These are phyloP conservation scores for Agaricus sinodeliciosus DNA, from an alignment of 768 basidiomycete genomes.

Conservation along the genomic window DNA sequence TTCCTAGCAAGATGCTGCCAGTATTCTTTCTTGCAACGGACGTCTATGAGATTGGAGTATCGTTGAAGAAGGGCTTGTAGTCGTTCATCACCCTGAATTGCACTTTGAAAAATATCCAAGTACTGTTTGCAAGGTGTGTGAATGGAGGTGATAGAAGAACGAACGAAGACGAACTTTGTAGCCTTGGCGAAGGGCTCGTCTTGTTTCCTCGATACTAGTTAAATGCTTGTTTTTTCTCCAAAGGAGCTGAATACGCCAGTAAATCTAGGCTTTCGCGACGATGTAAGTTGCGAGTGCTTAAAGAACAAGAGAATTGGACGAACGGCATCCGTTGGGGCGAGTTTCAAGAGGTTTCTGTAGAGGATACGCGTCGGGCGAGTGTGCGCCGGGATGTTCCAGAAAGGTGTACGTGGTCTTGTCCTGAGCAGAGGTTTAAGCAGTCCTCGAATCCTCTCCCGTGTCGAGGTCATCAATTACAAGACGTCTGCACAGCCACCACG, in stretches of 20 bases:
- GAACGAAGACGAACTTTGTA: slow-evolving; percentile 43
- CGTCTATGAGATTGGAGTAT: slow-evolving; percentile 52
- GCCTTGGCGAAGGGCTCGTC: slow-evolving; percentile 37
- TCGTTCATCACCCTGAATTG: slow-evolving; percentile 45
- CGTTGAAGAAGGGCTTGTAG: slow-evolving; percentile 41
- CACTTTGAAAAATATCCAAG: slow-evolving; percentile 49
- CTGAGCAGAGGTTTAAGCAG: slow-evolving; percentile 53
- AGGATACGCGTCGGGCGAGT: slow-evolving; percentile 65
- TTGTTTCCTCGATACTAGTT: slow-evolving; percentile 49
- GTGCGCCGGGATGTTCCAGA: slow-evolving; percentile 66
- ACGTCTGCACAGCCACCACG: neutral
- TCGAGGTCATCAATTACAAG: slow-evolving; percentile 17
- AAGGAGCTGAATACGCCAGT: slow-evolving; percentile 44
- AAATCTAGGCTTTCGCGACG: slow-evolving; percentile 36
- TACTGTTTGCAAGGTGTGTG: slow-evolving; percentile 32
- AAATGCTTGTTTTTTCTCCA: slow-evolving; percentile 47
- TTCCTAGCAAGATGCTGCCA: slow-evolving; percentile 41
- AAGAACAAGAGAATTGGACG: slow-evolving; percentile 15
- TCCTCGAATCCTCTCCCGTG: slow-evolving; percentile 27
- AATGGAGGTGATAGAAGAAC: neutral
- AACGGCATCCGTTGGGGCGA: slow-evolving; percentile 52
- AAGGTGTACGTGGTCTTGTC: slow-evolving; percentile 54
- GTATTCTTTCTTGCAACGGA: slow-evolving; percentile 40
- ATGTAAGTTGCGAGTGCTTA: neutral
- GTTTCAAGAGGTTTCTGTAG: slow-evolving; percentile 61